Percentiles rank a stretch among this genome's conserved stretches.
Conservation (phyloP, 805 yeast genomes). For the Maudiozyma barnettii region DNA sequence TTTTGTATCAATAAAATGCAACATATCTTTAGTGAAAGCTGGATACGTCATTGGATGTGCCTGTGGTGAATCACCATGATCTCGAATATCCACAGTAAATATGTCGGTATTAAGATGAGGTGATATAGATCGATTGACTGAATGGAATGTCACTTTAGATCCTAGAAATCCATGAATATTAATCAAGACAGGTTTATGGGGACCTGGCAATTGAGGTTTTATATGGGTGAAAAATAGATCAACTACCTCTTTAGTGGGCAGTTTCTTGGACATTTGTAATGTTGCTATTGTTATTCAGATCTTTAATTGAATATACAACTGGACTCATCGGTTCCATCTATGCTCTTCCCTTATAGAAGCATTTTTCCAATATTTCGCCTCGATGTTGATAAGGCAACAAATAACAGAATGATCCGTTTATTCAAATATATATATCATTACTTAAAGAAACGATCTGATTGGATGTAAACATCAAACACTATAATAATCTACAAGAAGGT, state of each 20-base stretch:
- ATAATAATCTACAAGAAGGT: too few species aligned
- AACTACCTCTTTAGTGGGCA: conserved; percentile 16
- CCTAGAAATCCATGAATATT: conserved; percentile 50
- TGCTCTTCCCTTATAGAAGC: too few species aligned
- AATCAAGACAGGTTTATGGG: conserved; percentile 31
- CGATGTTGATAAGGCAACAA: too few species aligned
- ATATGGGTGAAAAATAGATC: conserved; percentile 15
- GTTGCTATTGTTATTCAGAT: too few species aligned
- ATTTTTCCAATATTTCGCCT: too few species aligned
- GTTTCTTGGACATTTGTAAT: neutral
- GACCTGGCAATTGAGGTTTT: conserved; percentile 5
- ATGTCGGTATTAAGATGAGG: conserved; percentile 28
- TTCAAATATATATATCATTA: too few species aligned
- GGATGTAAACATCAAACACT: too few species aligned
- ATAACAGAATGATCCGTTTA: too few species aligned
- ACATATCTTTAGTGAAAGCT: conserved; percentile 36
- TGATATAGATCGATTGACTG: conserved; percentile 32
- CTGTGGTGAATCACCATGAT: conserved; percentile 44
- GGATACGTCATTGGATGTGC: conserved; percentile 38
- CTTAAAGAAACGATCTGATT: too few species aligned
- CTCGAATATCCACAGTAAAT: conserved; percentile 42
- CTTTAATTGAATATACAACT: too few species aligned
- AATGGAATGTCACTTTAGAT: conserved; percentile 35
- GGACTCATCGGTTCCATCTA: too few species aligned
- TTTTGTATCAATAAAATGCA: conserved; percentile 26